Evolutionary conservation across 768 basidiomycete genomes (phyloP), one percentile per base, ranked within the genome.

Genomic region (Cystofilobasidium macerans): DNA sequence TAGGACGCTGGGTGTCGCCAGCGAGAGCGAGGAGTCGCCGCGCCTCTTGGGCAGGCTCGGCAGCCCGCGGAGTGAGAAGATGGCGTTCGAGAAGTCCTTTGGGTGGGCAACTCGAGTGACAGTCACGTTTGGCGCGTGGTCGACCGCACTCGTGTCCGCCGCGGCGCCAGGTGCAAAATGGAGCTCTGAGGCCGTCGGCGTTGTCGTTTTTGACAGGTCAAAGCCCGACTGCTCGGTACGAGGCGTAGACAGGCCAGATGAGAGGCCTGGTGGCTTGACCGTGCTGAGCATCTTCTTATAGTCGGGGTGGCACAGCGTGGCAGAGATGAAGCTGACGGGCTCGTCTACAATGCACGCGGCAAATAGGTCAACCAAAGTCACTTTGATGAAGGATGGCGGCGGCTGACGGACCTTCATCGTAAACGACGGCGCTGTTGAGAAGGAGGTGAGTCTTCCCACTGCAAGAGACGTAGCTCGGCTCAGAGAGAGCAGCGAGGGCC

Each of bases 391-490:
- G n/a, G 51, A 85, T 7, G 7, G 42, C 42, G 16, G 5, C 22
- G 42, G 42, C 85, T n/a, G 84, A 85, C 73, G 87, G 86, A 71
- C 82, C 79, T 71, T 88, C 87, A 57, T 82, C 74, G 12, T 87
- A 81, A 66, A 87, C 80, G 6, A 86, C 79, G 71, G 82, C 84
- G 11, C 83, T 81, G 4, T 82, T 82, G n/a, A 86, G 85, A 22
- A 86, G 77, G 36, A 81, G 82, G 77, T 88, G 84, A 71, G 79
- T 84, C 12, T 79, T 80, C 24, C 75, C 76, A 20, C 72, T 26
- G 20, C n/a, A n/a, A n/a, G 22, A n/a, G 26, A 66, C 36, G 51
- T 60, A 66, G 11, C 42, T 38, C 20, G 65, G 65, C 22, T 45
- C 35, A 14, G 43, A 26, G 22, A 54, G 43, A 16, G 14, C 28